Percentiles rank a stretch among this genome's conserved stretches.
These are phyloP conservation scores for Yamadazyma insecticola DNA, from an alignment of 805 yeast genomes.

Conservation along the genomic window DNA sequence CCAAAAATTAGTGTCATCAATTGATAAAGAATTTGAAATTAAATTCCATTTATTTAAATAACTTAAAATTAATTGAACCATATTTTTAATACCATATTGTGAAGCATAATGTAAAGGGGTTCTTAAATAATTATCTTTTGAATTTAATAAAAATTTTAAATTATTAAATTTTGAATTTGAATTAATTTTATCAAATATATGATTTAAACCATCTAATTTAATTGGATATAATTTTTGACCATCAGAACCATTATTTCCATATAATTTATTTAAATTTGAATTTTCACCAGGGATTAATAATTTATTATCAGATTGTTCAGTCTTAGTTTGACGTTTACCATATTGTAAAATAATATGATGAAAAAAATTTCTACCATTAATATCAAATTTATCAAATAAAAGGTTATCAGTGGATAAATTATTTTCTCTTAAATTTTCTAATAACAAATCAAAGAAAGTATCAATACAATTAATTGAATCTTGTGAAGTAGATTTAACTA, in stretches of 20 bases:
- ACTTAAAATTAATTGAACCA: conserved; percentile 53
- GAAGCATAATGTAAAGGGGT: conserved; percentile 90
- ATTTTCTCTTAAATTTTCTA: conserved; percentile 33
- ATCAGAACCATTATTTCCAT: conserved; percentile 27
- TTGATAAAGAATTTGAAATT: conserved; percentile 42
- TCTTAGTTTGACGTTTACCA: conserved; percentile 52
- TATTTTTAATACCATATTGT: conserved; percentile 73
- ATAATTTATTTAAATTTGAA: conserved; percentile 19
- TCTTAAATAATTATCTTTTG: conserved; percentile 70
- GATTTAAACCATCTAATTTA: conserved; percentile 48
- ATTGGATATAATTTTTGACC: conserved; percentile 8
- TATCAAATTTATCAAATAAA: conserved; percentile 57
- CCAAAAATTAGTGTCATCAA: conserved; percentile 58
- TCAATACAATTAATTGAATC: conserved; percentile 57
- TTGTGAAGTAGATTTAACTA: conserved; percentile 61
- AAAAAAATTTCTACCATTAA: conserved; percentile 77
- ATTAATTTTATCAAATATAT: conserved; percentile 50
- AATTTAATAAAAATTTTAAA: conserved; percentile 37
- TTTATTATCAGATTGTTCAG: conserved; percentile 12
- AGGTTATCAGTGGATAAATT: conserved; percentile 14
- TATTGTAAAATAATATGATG: conserved; percentile 78
- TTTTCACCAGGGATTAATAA: conserved; percentile 27
- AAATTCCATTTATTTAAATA: conserved; percentile 57
- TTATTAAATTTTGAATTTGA: conserved; percentile 6
- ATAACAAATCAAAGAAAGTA: conserved; percentile 45